Base-by-base conservation (phyloP, 2,329 filamentous ascomycete species). In the Diaporthe sp. region DNA sequence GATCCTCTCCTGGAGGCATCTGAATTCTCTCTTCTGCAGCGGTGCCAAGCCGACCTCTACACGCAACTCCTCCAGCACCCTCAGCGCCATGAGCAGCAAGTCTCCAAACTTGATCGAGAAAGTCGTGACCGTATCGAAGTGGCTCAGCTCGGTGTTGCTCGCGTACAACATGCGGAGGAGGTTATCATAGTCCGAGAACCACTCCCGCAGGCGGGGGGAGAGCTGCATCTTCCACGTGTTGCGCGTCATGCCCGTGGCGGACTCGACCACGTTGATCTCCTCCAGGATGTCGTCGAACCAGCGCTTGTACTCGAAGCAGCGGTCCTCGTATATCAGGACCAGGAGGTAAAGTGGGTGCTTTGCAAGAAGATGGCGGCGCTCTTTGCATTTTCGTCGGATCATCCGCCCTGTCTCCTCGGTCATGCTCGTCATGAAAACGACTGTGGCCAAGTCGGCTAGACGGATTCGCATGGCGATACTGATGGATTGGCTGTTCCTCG, bases 381-480 rank as follows among this genome's bases (percentile, higher is more conserved):
- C 44, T 2, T 34, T 13, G 25, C 61, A 70, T 28, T 53, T 68
- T 2, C 17, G n/a, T 1, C 34, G 42, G 1, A 75, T 70, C 2
- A 12, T n/a, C 22, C 34, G 55, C 12, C 53, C 53, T 1, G 53
- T 70, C 17, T 61, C 62, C n/a, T 70, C 55, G 7, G 28, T 60
- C 53, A 75, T 53, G 25, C 42, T 51, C 1, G 74, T 46, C 7
- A 73, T 19, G 4, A 75, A 70, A n/a, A 28, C 42, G 34, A 73
- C 71, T 17, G 74, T 68, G 3, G 74, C 71, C 12, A 60, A 37
- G 22, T 73, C 74, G 15, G 34, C 13, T 1, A 75, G 22, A 7
- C 74, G 71, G 8, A 73, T 70, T 3, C 74, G 74, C 61, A 75
- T 70, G 34, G 61, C 22, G 17, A 75, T 19, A 12, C 60, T 75